phyloP scores from a whole-genome alignment of 2,329 filamentous ascomycete species.

The Phaeosphaeria sp. region DNA sequence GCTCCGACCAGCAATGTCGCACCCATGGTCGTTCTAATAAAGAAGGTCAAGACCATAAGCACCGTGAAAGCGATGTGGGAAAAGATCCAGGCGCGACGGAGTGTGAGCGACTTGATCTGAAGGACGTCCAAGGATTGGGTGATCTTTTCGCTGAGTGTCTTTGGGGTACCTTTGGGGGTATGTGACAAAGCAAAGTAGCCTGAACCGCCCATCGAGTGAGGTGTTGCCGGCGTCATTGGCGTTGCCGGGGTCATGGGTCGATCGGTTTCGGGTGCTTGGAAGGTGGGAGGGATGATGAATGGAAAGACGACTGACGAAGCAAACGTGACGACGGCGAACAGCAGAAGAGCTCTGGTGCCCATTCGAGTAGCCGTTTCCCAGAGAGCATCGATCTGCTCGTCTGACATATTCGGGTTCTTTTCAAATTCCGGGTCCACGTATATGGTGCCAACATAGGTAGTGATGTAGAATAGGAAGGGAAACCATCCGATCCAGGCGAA shows the following conservation, averaged over 20 bases:
- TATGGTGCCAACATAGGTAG: slow-evolving; percentile 90
- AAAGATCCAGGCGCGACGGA: slow-evolving; percentile 85
- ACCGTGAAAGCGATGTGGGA: slow-evolving; percentile 83
- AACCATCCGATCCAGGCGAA: slow-evolving; percentile 97
- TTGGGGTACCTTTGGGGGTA: slow-evolving; percentile 23
- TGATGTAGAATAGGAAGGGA: slow-evolving; percentile 93
- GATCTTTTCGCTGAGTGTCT: slow-evolving; percentile 31
- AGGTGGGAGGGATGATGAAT: slow-evolving; percentile 83
- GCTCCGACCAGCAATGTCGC: slow-evolving; percentile 81
- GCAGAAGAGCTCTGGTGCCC: slow-evolving; percentile 85
- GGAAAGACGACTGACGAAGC: slow-evolving; percentile 82
- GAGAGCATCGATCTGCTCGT: slow-evolving; percentile 75
- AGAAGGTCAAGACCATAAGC: slow-evolving; percentile 83
- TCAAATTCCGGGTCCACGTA: slow-evolving; percentile 85
- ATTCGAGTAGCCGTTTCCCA: slow-evolving; percentile 87
- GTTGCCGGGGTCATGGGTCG: slow-evolving; percentile 50
- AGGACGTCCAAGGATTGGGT: slow-evolving; percentile 62
- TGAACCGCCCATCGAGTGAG: slow-evolving; percentile 40
- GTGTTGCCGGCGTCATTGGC: slow-evolving; percentile 42
- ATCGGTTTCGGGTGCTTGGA: slow-evolving; percentile 56
- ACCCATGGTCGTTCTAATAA: slow-evolving; percentile 72
- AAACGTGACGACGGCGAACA: slow-evolving; percentile 88
- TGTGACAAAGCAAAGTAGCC: slow-evolving; percentile 42
- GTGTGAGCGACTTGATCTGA: slow-evolving; percentile 81
- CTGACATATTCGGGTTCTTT: slow-evolving; percentile 77